phyloP scores from a whole-genome alignment of 306 rosid genomes.

The Pyrus pyrifolia region DNA sequence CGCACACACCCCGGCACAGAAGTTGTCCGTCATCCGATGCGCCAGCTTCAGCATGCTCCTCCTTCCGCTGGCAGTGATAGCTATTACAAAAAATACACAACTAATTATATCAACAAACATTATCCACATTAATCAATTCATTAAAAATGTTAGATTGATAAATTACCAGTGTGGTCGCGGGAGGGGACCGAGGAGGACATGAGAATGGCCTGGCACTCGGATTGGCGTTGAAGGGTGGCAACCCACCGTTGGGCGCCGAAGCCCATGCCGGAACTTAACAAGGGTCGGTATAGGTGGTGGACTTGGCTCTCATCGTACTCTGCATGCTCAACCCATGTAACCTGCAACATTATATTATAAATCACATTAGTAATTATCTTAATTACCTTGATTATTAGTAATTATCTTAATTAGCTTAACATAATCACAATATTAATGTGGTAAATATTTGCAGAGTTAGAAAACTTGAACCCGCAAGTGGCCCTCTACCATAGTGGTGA shows the following conservation, averaged over 20 bases:
- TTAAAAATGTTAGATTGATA: not conserved
- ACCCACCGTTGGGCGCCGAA: conserved; percentile 91
- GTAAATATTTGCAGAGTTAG: not conserved
- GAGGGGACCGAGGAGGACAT: conserved; percentile 62
- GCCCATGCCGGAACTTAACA: conserved; percentile 83
- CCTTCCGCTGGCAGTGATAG: conserved; percentile 60
- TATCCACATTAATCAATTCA: not conserved
- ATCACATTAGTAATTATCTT: not conserved
- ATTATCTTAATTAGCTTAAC: not conserved
- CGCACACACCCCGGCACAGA: conserved; percentile 91
- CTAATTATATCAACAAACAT: too few species aligned
- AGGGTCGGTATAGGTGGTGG: conserved; percentile 68
- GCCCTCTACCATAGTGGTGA: too few species aligned
- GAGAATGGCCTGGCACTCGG: conserved; percentile 83
- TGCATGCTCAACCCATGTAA: conserved; percentile 96
- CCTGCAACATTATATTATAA: conserved; percentile 30
- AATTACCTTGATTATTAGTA: not conserved
- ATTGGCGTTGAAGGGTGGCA: conserved; percentile 84
- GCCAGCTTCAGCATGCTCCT: conserved; percentile 97
- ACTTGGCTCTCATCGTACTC: conserved; percentile 81
- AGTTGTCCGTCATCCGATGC: conserved; percentile 88
- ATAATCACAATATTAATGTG: not conserved
- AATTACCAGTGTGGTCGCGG: conserved; percentile 57
- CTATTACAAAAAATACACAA: conserved; percentile 15
- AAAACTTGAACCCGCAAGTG: not conserved